A percentile compares a stretch with the other conserved stretches of the same genome.
These are phyloP conservation scores for Tuber indicum DNA, from an alignment of 495 filamentous ascomycete species.

Conservation along the genomic window DNA sequence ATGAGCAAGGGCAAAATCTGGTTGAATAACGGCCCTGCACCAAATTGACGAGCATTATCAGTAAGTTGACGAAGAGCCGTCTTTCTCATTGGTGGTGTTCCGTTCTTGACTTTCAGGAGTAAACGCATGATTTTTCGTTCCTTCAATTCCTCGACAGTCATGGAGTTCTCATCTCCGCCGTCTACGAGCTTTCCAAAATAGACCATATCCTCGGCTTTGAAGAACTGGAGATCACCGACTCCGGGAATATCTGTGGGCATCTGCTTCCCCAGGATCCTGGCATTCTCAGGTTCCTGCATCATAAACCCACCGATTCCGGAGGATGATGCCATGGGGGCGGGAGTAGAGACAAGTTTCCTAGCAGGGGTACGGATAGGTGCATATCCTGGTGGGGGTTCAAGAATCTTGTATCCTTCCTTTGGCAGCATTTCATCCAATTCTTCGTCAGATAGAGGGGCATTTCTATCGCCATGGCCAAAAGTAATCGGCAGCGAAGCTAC, in stretches of 20 bases:
- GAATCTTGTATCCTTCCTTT: conserved; percentile 82
- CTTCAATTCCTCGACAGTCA: conserved; percentile 92
- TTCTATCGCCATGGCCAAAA: conserved; percentile 78
- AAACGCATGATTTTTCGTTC: conserved; percentile 98
- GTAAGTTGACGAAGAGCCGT: conserved; percentile 97
- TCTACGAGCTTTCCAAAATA: conserved; percentile 99
- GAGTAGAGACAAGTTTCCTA: conserved; percentile 71
- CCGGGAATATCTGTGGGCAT: conserved; percentile 96
- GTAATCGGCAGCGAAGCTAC: conserved; percentile 51
- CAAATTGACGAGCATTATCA: conserved; percentile 95
- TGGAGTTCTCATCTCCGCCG: conserved; percentile 80
- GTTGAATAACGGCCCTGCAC: conserved; percentile 90
- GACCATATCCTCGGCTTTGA: conserved; percentile 97
- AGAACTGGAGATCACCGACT: conserved; percentile 95
- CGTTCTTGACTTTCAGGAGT: conserved; percentile 97
- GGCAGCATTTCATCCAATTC: conserved; percentile 90
- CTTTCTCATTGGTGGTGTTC: conserved; percentile 97
- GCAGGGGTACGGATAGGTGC: conserved; percentile 72
- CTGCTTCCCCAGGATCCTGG: conserved; percentile 72
- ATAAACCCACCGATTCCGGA: conserved; percentile 77
- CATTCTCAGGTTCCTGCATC: conserved; percentile 91
- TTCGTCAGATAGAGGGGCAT: conserved; percentile 79
- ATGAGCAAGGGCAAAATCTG: conserved; percentile 96
- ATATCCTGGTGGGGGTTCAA: conserved; percentile 89
- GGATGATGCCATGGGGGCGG: conserved; percentile 57